Conservation (phyloP, 2,329 filamentous ascomycete genomes). For the Nectriaceae sp. region DNA sequence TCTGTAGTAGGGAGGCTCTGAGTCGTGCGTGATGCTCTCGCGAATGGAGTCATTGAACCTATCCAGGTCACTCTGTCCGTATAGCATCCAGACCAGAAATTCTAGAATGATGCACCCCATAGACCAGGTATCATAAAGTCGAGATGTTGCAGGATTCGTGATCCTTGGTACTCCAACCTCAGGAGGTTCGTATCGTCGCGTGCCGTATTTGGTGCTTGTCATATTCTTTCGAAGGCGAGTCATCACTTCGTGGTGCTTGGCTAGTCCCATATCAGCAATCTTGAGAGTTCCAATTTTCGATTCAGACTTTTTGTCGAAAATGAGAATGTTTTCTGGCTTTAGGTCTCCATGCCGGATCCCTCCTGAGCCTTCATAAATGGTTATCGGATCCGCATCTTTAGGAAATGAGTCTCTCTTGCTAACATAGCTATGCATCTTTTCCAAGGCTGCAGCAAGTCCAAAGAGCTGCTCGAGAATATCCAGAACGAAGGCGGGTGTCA, state of each 20-base stretch:
- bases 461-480: neutral
- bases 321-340: conserved; percentile 13
- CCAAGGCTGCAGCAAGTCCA: conserved; percentile 1
- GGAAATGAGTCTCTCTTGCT: too few species aligned
- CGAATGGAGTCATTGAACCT: too few species aligned
- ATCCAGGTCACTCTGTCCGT: conserved; percentile 6
- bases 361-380: too few species aligned
- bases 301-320: neutral
- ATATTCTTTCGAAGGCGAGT: conserved; percentile 1
- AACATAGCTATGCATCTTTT: neutral
- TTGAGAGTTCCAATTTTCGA: conserved; percentile 4
- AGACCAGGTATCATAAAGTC: conserved; percentile 29
- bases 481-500: neutral
- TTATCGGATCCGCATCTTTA: too few species aligned
- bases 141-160: too few species aligned
- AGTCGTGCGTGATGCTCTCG: too few species aligned
- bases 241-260: neutral
- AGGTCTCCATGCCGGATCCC: conserved; percentile 8
- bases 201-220: conserved; percentile 3
- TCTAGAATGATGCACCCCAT: conserved; percentile 30
- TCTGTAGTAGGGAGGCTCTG: too few species aligned
- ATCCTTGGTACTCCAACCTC: neutral
- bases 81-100: conserved; percentile 26
- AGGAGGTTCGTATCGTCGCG: conserved; percentile 5
- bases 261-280: conserved; percentile 9